phyloP scores from a whole-genome alignment of 1,284 basidiomycete species.

The Heterobasidion parviporum region DNA sequence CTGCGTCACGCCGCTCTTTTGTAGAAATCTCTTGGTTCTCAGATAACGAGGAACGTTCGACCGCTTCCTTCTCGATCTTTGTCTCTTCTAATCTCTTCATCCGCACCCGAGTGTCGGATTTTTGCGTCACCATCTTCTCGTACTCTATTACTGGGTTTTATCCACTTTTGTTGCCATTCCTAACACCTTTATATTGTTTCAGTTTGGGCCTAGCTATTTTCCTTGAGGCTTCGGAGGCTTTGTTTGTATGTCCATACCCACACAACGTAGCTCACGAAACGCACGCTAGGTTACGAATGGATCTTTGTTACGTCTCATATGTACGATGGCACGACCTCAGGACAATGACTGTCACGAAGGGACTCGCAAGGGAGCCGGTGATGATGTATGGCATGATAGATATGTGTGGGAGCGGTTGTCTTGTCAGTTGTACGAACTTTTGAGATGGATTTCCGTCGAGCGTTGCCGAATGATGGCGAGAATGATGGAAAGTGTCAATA shows the following conservation, averaged over 20 bases:
- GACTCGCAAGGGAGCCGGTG: too few relatives aligned
- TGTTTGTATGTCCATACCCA: neutral
- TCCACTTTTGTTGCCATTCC: neutral
- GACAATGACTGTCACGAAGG: too few relatives aligned
- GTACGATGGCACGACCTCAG: neutral
- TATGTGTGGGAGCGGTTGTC: too few relatives aligned
- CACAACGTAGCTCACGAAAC: slow-evolving; percentile 1
- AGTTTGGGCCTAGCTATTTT: neutral
- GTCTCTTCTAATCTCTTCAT: too few relatives aligned
- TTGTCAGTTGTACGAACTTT: too few relatives aligned
- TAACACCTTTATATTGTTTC: neutral
- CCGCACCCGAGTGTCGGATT: neutral
- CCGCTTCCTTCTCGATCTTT: neutral
- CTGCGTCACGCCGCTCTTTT: neutral
- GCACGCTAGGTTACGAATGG: neutral
- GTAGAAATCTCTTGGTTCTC: neutral
- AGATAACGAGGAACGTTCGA: too few relatives aligned
- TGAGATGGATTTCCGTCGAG: too few relatives aligned
- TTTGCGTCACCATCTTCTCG: neutral
- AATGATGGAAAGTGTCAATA: too few relatives aligned
- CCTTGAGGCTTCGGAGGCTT: neutral
- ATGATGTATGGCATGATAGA: too few relatives aligned
- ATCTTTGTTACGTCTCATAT: neutral
- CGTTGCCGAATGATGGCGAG: too few relatives aligned
- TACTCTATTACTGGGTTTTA: neutral